These are phyloP conservation scores for Aureoboletus auriporus DNA, from an alignment of 768 basidiomycete species.

Conservation along the genomic window DNA sequence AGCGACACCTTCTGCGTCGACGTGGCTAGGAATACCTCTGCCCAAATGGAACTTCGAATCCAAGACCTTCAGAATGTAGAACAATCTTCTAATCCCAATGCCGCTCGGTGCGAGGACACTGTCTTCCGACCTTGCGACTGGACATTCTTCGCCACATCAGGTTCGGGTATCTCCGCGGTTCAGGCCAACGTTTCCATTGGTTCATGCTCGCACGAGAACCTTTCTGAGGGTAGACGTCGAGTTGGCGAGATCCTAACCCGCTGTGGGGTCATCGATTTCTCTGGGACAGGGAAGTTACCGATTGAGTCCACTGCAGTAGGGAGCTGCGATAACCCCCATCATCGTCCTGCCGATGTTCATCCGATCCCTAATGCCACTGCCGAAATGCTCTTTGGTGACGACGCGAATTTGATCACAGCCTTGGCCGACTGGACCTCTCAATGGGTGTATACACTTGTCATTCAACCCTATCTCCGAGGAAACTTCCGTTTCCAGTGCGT, in stretches of 20 bases:
- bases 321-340: neutral
- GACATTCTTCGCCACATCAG: slow-evolving; percentile 4
- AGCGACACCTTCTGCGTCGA: neutral
- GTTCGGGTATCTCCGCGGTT: neutral
- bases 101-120: neutral
- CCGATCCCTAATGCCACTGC: neutral
- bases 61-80: neutral
- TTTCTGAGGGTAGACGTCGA: slow-evolving; percentile 16
- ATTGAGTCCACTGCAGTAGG: neutral
- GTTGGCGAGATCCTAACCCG: slow-evolving; percentile 18
- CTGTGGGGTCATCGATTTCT: slow-evolving; percentile 14
- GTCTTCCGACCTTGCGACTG: neutral
- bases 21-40: neutral
- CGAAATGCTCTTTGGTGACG: neutral
- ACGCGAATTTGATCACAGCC: slow-evolving; percentile 5
- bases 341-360: neutral
- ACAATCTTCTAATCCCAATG: neutral
- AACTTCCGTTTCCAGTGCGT: slow-evolving; percentile 22
- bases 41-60: slow-evolving; percentile 5
- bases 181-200: neutral
- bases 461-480: slow-evolving; percentile 18
- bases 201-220: slow-evolving; percentile 1
- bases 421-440: slow-evolving; percentile 24
- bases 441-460: slow-evolving; percentile 23
- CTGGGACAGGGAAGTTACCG: slow-evolving; percentile 1